These are phyloP conservation scores for Anisodus tanguticus DNA, from an alignment of 257 asterid genomes.

Conservation along the genomic window DNA sequence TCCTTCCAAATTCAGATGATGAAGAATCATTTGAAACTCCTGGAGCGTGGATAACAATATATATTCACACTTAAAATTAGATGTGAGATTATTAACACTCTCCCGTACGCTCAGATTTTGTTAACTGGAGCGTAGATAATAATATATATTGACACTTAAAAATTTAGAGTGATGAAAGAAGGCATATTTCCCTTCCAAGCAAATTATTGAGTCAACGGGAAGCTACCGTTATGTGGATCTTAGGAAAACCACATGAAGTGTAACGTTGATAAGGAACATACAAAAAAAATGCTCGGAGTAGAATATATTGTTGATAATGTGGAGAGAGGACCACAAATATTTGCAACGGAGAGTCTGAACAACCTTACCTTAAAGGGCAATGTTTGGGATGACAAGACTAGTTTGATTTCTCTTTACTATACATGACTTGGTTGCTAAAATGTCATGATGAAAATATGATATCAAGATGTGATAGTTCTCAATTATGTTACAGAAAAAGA, in stretches of 20 bases:
- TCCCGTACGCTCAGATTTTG: too few relatives aligned
- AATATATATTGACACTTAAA: neutral
- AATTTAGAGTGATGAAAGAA: neutral
- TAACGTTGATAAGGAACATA: neutral
- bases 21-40: too few relatives aligned
- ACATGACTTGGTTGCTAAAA: neutral
- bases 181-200: neutral
- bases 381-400: slow-evolving; percentile 26
- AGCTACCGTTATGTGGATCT: neutral
- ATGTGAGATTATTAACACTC: too few relatives aligned
- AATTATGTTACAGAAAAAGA: slow-evolving; percentile 56
- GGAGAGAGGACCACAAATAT: slow-evolving; percentile 22
- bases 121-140: too few relatives aligned
- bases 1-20: too few relatives aligned
- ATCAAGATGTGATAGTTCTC: slow-evolving; percentile 73
- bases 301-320: neutral
- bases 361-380: slow-evolving; percentile 39
- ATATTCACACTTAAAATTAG: too few relatives aligned
- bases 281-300: neutral
- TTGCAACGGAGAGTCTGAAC: slow-evolving; percentile 27
- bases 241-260: neutral
- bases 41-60: too few relatives aligned
- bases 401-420: slow-evolving; percentile 16
- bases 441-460: slow-evolving; percentile 29
- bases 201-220: neutral